Base-by-base conservation (phyloP, 257 asterid genomes). In the Rauvolfia tetraphylla region DNA sequence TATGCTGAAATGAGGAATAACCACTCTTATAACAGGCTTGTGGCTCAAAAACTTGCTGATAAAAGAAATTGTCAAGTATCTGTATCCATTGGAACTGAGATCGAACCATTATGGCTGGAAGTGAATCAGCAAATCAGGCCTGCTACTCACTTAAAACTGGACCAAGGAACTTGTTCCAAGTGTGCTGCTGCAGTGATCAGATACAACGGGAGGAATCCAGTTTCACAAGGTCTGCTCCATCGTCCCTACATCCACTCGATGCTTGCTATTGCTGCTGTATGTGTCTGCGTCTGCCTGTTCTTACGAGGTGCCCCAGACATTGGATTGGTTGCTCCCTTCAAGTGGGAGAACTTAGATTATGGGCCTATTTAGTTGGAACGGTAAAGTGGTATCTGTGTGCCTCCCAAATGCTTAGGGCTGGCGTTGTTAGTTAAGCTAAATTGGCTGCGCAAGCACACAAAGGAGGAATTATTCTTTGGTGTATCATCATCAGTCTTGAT, bases 231-330 rank as follows among this genome's bases (percentile, higher is more conserved):
- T 58, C 74, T 93, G 75, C 94, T 93, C 51, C 92, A 87, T 51
- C 88, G 88, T 41, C 96, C 97, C 6, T 89, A 87, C 78, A 83
- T 92, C 58, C 97, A 91, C 71, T 91, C 97, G 0, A 87, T 89
- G 92, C 96, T 93, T 29, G 86, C 89, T 22, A 84, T 93, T 66
- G 98, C 98, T 42, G 96, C 98, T 7, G 97, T 93, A 6, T 93
- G 98, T 36, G 97, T 86, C 23, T 93, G 98, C 42, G 98, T 93
- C 33, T 93, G 97, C 72, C 51, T 93, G 76, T 82, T 93, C 71
- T 73, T 88, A 15, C 85, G 98, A 81, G 93, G 94, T 7, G 89
- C 83, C 66, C 98, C 98, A 0, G 79, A 77, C 27, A 80, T 91
- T 20, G 92, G 91, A 8, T 74, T 84, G 54, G 84, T 71, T 66